Evolutionary conservation across 257 asterid species (phyloP), one percentile per base, ranked within the genome.

Genomic region (Plantago major): DNA sequence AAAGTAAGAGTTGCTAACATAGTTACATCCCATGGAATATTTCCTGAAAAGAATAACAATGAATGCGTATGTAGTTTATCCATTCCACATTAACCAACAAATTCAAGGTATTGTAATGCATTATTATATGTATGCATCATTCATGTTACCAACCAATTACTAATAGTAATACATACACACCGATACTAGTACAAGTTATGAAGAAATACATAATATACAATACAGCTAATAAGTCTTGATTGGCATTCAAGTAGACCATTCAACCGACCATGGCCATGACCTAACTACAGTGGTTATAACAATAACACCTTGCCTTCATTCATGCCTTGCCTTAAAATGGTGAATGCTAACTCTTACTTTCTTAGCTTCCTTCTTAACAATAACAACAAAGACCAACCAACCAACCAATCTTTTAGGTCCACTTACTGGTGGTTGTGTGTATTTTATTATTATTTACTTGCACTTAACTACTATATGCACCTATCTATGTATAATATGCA

Each of bases 361-460:
- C 40, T 7, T 33, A 4, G 7, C 40, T 33, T 33, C 40, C 40
- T 33, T 33, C 40, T 33, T 33, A 33, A 33, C 42, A 11, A 53
- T n/a, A 53, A 53, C 13, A 53, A 51, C 33, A 13, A 58, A 66
- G 67, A 51, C 55, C 54, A 42, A 59, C 37, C 42, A 17, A 58
- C 19, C 42, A 53, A 26, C 58, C 58, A 19, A 26, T 53, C 17
- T 53, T 67, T 77, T 80, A 80, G 90, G 90, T 84, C 84, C 73
- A 87, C 90, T 92, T 70, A 84, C 95, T 77, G 88, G 95, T 84
- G 74, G 95, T 82, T 87, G 81, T 49, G 54, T 59, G 26, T 22
- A 2, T 22, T 22, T 22, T 22, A 22, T 22, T 22, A 22, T 22
- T 22, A 22, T 22, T 22, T 22, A 22, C 26, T 22, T 22, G 26